Percentiles rank a stretch among this genome's conserved stretches.
These are phyloP conservation scores for Camelina hispida DNA, from an alignment of 345 rosid genomes.

Conservation along the genomic window DNA sequence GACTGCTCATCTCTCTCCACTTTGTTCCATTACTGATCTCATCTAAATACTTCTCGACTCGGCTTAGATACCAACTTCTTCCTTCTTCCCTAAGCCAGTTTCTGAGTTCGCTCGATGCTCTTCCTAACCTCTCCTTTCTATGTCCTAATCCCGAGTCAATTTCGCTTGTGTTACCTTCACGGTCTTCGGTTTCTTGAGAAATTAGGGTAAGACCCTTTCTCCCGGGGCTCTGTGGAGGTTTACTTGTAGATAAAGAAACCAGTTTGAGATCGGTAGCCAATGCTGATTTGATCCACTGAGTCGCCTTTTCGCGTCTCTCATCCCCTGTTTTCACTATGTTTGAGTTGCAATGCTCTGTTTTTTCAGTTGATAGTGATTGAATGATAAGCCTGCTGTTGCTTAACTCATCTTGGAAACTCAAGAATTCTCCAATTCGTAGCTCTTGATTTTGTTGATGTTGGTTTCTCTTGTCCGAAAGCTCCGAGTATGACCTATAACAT, in stretches of 20 bases:
- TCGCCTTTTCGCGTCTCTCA: constrained; percentile 59
- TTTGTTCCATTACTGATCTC: constrained; percentile 43
- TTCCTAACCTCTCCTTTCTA: constrained; percentile 43
- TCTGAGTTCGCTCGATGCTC: constrained; percentile 48
- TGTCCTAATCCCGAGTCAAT: constrained; percentile 44
- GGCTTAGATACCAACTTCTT: constrained; percentile 56
- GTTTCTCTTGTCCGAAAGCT: constrained; percentile 51
- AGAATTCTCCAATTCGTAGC: constrained; percentile 53
- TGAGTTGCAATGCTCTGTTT: constrained; percentile 22
- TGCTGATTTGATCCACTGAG: constrained; percentile 64
- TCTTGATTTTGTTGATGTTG: constrained; percentile 44
- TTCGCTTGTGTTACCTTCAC: constrained; percentile 21
- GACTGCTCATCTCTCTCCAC: constrained; percentile 45
- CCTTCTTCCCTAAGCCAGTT: constrained; percentile 52
- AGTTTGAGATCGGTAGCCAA: constrained; percentile 60
- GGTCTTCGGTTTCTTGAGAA: constrained; percentile 23
- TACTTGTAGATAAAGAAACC: constrained; percentile 31
- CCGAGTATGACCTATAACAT: constrained; percentile 57
- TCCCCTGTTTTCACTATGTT: constrained; percentile 42
- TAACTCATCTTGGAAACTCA: constrained; percentile 64
- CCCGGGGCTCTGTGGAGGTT: constrained; percentile 22
- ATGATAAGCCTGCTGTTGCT: constrained; percentile 51
- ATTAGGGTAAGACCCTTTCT: constrained; percentile 35
- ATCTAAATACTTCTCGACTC: constrained; percentile 64
- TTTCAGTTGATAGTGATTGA: constrained; percentile 48